Conservation (phyloP, 805 yeast species). For the Metschnikowia baotianmanensis region DNA sequence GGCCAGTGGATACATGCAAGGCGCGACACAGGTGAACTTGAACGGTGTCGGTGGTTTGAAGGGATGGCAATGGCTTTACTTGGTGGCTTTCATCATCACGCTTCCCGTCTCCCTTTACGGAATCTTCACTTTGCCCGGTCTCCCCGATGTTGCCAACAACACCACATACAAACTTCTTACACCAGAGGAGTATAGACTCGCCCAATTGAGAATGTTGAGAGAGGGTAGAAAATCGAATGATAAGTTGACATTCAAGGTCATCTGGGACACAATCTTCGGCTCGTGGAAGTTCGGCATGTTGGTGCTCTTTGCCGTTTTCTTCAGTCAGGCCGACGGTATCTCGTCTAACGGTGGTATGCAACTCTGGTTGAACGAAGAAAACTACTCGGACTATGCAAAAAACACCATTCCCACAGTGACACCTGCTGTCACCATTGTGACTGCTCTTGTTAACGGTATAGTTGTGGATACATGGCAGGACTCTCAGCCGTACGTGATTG, state of each 20-base stretch:
- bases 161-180: constrained; percentile 6
- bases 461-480: constrained; percentile 25
- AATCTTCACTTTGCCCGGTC: constrained; percentile 9
- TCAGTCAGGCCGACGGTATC: constrained; percentile 32
- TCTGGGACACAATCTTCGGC: constrained; percentile 16
- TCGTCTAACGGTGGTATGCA: constrained; percentile 26
- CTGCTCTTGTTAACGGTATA: constrained; percentile 27
- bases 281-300: constrained; percentile 26
- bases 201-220: constrained; percentile 12
- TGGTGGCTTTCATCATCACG: constrained; percentile 6
- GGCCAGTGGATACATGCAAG: constrained; percentile 8
- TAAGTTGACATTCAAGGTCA: constrained; percentile 10
- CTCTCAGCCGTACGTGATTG: constrained; percentile 25
- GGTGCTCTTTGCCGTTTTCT: constrained; percentile 29
- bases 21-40: constrained; percentile 3
- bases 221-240: constrained; percentile 19
- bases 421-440: constrained; percentile 24
- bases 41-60: constrained; percentile 4
- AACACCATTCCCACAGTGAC: constrained; percentile 22
- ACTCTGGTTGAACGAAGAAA: constrained; percentile 19
- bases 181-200: constrained; percentile 8
- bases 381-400: constrained; percentile 16
- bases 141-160: constrained; percentile 2
- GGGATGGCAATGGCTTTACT: constrained; percentile 8
- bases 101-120: constrained; percentile 12